Base-by-base conservation (phyloP, 192 early-diverging fungal species). In the Backusella luteola region DNA sequence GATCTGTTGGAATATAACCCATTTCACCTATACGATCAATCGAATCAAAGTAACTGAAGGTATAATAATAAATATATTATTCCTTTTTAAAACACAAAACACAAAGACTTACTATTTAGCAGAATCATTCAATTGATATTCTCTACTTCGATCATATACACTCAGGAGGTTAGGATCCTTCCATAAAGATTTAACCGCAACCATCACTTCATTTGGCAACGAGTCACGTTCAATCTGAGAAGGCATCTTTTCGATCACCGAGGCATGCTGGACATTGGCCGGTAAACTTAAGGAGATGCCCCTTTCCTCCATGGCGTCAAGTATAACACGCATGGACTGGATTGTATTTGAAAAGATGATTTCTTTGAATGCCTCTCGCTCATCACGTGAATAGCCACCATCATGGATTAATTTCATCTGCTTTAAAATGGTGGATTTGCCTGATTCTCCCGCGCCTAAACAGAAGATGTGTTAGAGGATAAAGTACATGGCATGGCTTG, bases 391-490 rank as follows among this genome's bases (percentile, higher is more conserved):
- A 85, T 96, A 98, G 9, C 97, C 97, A 75, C 90, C 92, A 77
- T 95, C 97, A 84, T 98, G 96, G 80, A 98, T 97, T 66, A 98
- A 89, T 82, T 95, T 96, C 96, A 98, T 97, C 81, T 98, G 97
- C 84, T 98, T 98, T 75, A 98, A 87, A 79, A 98, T 97, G 21
- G 97, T 98, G 38, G 91, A 93, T 86, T 98, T 98, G 71, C 97
- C 97, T 6, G 97, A 97, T 85, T 98, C 97, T 76, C 97, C 97
- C 49, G 97, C 95, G 80, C 93, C 94, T 93, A 76, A 76, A 49
- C 49, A 44, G n/a, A 44, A 41, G 12, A 17, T 23, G 26, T 34
- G 42, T 23, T 35, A 67, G 39, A 14, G 56, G 21, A 66, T 34
- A 73, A 32, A 73, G 53, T 8, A 23, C 53, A 23, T 0, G 9